Base-by-base conservation (phyloP, 176 grass and related monocot genomes). In the Lolium rigidum region DNA sequence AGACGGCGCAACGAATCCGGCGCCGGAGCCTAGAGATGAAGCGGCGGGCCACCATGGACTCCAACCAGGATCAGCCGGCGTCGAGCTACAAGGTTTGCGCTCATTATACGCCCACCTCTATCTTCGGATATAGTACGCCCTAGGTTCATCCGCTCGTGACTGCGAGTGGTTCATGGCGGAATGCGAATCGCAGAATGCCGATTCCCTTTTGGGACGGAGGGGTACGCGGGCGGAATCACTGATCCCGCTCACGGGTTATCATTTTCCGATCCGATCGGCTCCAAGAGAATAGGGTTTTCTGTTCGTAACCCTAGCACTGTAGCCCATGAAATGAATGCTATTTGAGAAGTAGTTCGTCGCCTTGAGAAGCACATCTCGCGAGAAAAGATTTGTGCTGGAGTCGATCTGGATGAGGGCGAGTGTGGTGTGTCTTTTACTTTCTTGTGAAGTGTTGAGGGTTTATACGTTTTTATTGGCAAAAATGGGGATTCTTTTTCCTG, bases 61-160 rank as follows among this genome's bases (percentile, higher is more conserved):
- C 66, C 10, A 65, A 25, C 31, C 21, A 80, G 35, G 81, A 63
- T 43, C 74, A 65, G 76, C 44, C 6, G 55, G n/a, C 4, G 15
- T 7, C 16, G 18, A 57, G 50, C 55, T 84, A 74, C 76, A 80
- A 80, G 87, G 82, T 89, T 84, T 76, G 75, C 47, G n/a, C 47
- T 55, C 69, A n/a, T 24, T 70, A n/a, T 61, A 52, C 52, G 7
- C 14, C 13, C 35, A 1, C 3, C 76, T 17, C 64, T 72, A 38
- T 55, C 51, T 26, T 48, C 17, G 12, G 7, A 72, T 20, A 11
- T 10, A 22, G 31, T 63, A 43, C 7, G 14, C 15, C 25, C 56
- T 54, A 12, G 74, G 74, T 52, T 52, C 25, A 16, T 70, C 13
- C 11, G 21, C 60, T 26, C 46, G 43, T 63, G 13, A 43, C 25